Evolutionary conservation across 2,329 filamentous ascomycete species (phyloP), one percentile per base, ranked within the genome.

Genomic region (Fusarium chuoi): DNA sequence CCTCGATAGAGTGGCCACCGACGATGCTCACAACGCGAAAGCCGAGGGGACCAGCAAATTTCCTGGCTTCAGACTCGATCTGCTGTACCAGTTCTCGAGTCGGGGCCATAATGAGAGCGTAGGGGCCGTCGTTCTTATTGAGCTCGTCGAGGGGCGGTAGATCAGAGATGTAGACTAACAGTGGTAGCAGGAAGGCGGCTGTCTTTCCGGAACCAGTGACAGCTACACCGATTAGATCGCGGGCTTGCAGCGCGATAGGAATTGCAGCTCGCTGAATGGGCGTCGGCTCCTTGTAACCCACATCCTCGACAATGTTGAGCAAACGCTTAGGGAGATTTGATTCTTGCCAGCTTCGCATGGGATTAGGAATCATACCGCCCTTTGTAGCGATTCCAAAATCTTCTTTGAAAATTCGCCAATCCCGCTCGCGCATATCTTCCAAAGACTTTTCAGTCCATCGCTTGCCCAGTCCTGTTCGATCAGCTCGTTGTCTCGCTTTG

Each of bases 351-450:
- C 88, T 94, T 56, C 96, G 94, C 95, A 99, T 98, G 1, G 96
- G 96, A 78, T 98, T 96, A 2, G 96, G 96, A 63, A 98, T 94
- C 33, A 89, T 88, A 48, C 96, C 96, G 65, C 96, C 96, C 82
- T 98, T 98, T 14, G 95, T 98, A 45, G 92, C 89, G 81, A 99
- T 99, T 77, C 96, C 97, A 85, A 98, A 98, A 83, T 99, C 95
- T 82, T 98, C 96, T 84, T 98, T 99, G 90, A 99, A 98, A 78
- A 99, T 98, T 80, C 96, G 94, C 96, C 96, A 99, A 83, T 99
- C 96, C 81, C 96, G 89, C 84, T 98, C 95, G 71, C 94, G 93
- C 96, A 99, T 99, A 78, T 98, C 94, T 20, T 93, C 91, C 71
- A 98, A 86, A 71, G 88, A 89, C 90, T 99, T 99, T 81, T 98